Evolutionary conservation across 148 eudicot species (phyloP), one percentile per base, ranked within the genome.

Genomic region (Drosera capensis): DNA sequence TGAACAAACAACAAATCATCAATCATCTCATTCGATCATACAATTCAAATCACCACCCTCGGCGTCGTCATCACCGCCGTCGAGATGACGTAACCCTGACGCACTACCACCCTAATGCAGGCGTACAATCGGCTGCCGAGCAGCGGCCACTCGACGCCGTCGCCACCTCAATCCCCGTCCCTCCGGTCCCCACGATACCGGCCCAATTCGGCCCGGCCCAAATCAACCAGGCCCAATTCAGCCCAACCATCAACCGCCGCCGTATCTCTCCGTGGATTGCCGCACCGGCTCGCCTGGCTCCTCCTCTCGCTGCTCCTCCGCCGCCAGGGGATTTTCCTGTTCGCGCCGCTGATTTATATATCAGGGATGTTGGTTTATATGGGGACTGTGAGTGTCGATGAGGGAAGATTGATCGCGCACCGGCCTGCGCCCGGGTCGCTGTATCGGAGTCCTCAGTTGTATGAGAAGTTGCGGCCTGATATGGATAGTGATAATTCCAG

Each of bases 301-400:
- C 45, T 84, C 8, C 64, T 90, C 31, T 84, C 99, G 1, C 72
- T 80, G 2, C 65, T 90, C 1, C 50, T 90, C 1, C 74, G 92
- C 1, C 50, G 99, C 0, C 99, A 85, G 57, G 93, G 99, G 4
- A 55, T 85, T 15, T 81, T 90, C 37, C 66, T 90, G 3, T 90
- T 90, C 39, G 95, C 94, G 0, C 99, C 99, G 0, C 62, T 90
- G 2, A 57, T 90, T 8, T 90, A 90, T 45, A 81, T 90, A 43
- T 65, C 93, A 3, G 87, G 78, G 1, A 85, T 90, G 87, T 49
- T 90, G 3, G 75, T 84, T 36, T 90, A 90, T 44, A 88, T 84
- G 93, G 95, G 93, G 3, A 84, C 93, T 19, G 77, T 90, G 5
- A 71, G 93, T n/a, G 80, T 90, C 15, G 93, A 85, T 57, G 78